Conservation (phyloP, 257 asterid genomes). For the Cinchona pubescens region DNA sequence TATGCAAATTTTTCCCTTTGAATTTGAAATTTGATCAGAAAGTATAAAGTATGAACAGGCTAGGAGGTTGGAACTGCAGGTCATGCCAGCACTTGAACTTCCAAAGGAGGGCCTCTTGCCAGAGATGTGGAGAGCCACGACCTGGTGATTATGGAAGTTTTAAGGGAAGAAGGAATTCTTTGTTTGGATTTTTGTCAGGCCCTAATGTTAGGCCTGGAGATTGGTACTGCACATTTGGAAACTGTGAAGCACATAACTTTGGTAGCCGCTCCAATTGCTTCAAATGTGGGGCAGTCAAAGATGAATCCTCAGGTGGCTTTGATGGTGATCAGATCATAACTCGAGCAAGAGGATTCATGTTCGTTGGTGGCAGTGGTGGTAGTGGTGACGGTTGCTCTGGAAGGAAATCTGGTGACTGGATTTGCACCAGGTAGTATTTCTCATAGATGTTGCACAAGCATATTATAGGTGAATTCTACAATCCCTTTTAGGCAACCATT, state of each 20-base stretch:
- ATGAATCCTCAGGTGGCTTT: conserved; percentile 43
- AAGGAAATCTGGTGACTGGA: conserved; percentile 99
- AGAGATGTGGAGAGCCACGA: conserved; percentile 84
- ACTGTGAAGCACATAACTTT: conserved; percentile 95
- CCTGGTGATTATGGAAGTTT: conserved; percentile 52
- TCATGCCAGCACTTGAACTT: conserved; percentile 94
- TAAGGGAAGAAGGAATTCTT: conserved; percentile 41
- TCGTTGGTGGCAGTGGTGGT: conserved; percentile 29
- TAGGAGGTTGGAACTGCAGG: conserved; percentile 99
- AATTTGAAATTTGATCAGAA: neutral
- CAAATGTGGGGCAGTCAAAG: conserved; percentile 90
- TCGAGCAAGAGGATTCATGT: conserved; percentile 33
- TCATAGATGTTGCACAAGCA: neutral
- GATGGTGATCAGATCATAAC: conserved; percentile 51
- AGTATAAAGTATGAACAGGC: conserved; percentile 65
- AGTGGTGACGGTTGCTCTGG: conserved; percentile 60
- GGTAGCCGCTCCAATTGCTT: conserved; percentile 99
- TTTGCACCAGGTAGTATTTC: conserved; percentile 62
- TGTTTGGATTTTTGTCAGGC: conserved; percentile 56
- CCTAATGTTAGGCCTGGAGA: conserved; percentile 98
- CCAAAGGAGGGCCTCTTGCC: conserved; percentile 93
- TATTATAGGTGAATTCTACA: too few relatives aligned
- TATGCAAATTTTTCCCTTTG: neutral
- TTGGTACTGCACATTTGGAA: conserved; percentile 80
- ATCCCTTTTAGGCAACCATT: too few relatives aligned